Percentiles rank a stretch among this genome's conserved stretches.
phyloP scores from a whole-genome alignment of 352 stramenopile genomes.

The Phytophthora hybrid region DNA sequence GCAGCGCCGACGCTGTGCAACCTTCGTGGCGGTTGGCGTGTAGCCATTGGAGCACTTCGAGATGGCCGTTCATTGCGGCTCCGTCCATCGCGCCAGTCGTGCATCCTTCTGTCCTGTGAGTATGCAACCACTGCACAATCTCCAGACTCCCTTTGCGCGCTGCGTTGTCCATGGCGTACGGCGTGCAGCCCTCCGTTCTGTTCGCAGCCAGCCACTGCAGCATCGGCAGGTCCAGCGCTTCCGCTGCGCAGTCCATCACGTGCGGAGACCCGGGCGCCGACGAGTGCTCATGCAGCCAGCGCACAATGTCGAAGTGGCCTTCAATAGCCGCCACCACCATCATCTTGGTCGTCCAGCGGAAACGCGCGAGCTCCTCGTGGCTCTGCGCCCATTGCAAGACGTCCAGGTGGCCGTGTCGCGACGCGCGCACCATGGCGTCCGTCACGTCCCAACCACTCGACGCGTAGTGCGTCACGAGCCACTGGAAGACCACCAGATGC shows the following conservation, averaged over 20 bases:
- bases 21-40: slow-evolving; percentile 40
- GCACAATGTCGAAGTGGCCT: slow-evolving; percentile 51
- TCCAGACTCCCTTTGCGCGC: slow-evolving; percentile 41
- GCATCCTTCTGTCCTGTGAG: slow-evolving; percentile 37
- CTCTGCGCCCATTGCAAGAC: slow-evolving; percentile 36
- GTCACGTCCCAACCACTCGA: slow-evolving; percentile 31
- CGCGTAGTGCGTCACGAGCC: slow-evolving; percentile 37
- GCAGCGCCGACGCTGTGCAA: slow-evolving; percentile 38
- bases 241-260: slow-evolving; percentile 50
- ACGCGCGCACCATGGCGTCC: slow-evolving; percentile 38
- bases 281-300: slow-evolving; percentile 43
- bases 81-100: slow-evolving; percentile 42
- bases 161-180: slow-evolving; percentile 47
- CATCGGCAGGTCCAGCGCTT: slow-evolving; percentile 42
- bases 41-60: slow-evolving; percentile 45
- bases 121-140: slow-evolving; percentile 46
- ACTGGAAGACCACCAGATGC: slow-evolving; percentile 33
- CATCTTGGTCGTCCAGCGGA: slow-evolving; percentile 49
- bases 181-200: slow-evolving; percentile 45
- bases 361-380: slow-evolving; percentile 15
- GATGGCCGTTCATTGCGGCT: slow-evolving; percentile 43
- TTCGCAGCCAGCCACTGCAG: slow-evolving; percentile 50
- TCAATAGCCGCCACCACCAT: slow-evolving; percentile 51
- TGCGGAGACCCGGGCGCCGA: slow-evolving; percentile 38
- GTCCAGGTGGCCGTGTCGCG: slow-evolving; percentile 33